phyloP scores from a whole-genome alignment of 257 asterid genomes.

The Handroanthus guayacan region DNA sequence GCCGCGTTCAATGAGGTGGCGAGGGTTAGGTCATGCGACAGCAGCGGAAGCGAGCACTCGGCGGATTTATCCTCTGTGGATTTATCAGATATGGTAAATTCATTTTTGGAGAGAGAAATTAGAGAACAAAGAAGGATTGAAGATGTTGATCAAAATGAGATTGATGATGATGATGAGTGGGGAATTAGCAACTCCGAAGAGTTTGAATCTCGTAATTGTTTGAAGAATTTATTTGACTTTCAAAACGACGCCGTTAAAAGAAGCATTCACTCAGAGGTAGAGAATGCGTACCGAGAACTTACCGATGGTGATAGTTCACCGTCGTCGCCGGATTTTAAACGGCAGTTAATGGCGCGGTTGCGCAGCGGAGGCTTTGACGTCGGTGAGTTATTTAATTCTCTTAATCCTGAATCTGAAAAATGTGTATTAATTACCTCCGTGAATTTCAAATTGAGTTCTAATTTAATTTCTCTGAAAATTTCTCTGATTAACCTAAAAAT shows the following conservation, averaged over 20 bases:
- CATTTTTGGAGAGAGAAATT: conserved; percentile 62
- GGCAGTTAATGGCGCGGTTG: conserved; percentile 43
- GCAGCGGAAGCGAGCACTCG: conserved; percentile 93
- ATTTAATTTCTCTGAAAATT: neutral
- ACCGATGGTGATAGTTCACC: conserved; percentile 17
- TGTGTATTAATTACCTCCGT: no score
- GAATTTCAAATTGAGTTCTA: neutral
- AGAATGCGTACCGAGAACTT: conserved; percentile 28
- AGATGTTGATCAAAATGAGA: conserved; percentile 26
- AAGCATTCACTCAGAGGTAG: conserved; percentile 43
- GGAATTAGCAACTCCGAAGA: conserved; percentile 16
- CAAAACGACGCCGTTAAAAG: conserved; percentile 37
- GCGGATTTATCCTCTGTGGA: conserved; percentile 54
- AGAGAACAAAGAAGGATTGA: conserved; percentile 18
- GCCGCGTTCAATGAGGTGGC: conserved; percentile 74
- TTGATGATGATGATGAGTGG: conserved; percentile 11
- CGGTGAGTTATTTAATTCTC: conserved; percentile 39
- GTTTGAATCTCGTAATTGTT: conserved; percentile 31
- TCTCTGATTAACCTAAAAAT: neutral
- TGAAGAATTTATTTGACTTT: conserved; percentile 31
- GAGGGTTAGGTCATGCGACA: conserved; percentile 51
- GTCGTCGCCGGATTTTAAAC: conserved; percentile 47
- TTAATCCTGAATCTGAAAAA: no score
- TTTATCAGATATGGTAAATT: conserved; percentile 67
- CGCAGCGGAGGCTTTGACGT: conserved; percentile 53